Evolutionary conservation across 1,284 basidiomycete genomes (phyloP), one percentile per base, ranked within the genome.

Genomic region (Irpex sp.): DNA sequence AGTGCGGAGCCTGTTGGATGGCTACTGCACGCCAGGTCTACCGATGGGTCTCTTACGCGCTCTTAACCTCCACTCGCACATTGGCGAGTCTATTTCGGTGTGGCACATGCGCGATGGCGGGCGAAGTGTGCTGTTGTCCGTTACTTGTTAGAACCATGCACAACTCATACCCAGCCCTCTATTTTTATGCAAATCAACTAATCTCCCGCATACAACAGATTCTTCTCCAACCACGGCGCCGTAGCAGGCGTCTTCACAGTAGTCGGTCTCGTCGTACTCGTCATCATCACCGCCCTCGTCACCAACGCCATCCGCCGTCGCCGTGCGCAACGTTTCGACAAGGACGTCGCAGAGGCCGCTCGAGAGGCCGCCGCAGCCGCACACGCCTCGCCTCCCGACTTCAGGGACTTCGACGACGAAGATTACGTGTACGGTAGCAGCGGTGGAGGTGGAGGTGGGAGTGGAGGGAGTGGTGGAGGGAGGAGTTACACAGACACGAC

Each of bases 171-270:
- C 15, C 33, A 11, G n/a, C n/a, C n/a, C 26, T 35, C 15, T 2
- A 36, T 8, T 21, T 33, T 21, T 17, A 4, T 9, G 5, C 26
- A 33, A 33, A 6, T 6, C 31, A 1, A 33, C 39, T 13, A 15
- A 46, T 46, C 1, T 15, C 11, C 6, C 31, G 5, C 31, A 33
- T 33, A 6, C 31, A 33, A n/a, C 13, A 90, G 89, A 54, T 92
- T 92, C 77, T 87, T 90, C 71, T 65, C 79, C 59, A 91, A 92
- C 76, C 90, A 75, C 55, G 87, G 83, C 33, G 89, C 87, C 0
- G 86, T 91, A 6, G 87, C 85, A 0, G 89, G 85, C 37, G 83
- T 85, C 0, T 92, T 91, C 75, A 76, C 83, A 37, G 87, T 85
- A 58, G 89, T 87, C 46, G 88, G 89, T 17, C 68, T 92, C 53